Evolutionary conservation across 345 rosid species (phyloP).

Genomic region (Ceriops decandra): DNA sequence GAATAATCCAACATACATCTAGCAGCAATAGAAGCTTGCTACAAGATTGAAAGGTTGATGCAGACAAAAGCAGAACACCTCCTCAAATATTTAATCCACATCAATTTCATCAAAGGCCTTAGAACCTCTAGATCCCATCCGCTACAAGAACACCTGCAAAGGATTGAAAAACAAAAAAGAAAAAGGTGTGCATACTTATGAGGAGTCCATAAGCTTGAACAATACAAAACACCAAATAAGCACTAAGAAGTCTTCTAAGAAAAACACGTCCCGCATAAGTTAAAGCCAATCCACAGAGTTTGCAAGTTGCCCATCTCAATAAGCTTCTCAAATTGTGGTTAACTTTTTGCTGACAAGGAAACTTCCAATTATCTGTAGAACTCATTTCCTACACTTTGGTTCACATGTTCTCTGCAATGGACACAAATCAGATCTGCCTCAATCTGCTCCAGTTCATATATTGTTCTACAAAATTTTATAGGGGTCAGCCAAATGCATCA

Average conservation of each 20-base stretch:
- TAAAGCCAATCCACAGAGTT: conserved; percentile 15
- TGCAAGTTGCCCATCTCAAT: conserved; percentile 13
- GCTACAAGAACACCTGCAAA: conserved; percentile 60
- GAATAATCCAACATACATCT: conserved; percentile 55
- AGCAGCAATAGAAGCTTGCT: conserved; percentile 53
- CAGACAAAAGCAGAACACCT: conserved; percentile 46
- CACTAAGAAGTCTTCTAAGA: conserved; percentile 34
- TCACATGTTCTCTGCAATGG: neutral
- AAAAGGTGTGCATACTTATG: conserved; percentile 34
- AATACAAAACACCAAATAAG: conserved; percentile 39
- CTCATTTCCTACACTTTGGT: neutral
- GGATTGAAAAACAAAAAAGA: conserved; percentile 40
- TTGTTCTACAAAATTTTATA: neutral
- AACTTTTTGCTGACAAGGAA: neutral
- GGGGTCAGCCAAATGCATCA: conserved; percentile 7
- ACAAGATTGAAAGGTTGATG: conserved; percentile 48
- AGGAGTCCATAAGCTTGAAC: conserved; percentile 39
- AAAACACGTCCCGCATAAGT: conserved; percentile 20
- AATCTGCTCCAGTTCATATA: neutral
- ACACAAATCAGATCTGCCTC: conserved; percentile 3
- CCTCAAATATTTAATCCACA: conserved; percentile 44
- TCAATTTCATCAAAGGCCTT: conserved; percentile 35
- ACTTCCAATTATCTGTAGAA: neutral
- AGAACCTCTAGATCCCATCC: conserved; percentile 37
- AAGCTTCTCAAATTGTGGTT: conserved; percentile 14